phyloP scores from a whole-genome alignment of 148 eudicot genomes.

The Silene conica region DNA sequence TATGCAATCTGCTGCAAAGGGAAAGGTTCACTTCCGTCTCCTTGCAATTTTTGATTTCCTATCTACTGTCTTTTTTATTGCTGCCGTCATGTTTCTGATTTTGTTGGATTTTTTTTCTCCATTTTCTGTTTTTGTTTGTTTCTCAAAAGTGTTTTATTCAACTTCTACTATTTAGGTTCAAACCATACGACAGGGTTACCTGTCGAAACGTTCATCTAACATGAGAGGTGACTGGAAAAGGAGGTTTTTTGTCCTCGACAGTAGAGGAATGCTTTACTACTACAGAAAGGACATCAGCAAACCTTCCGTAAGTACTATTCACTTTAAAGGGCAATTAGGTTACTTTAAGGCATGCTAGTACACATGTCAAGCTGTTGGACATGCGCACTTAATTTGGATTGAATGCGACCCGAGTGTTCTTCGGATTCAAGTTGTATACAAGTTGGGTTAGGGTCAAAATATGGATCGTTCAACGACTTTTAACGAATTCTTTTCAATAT shows the following conservation, averaged over 20 bases:
- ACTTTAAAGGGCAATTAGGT: neutral
- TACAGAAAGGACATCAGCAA: slow-evolving; percentile 77
- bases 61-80: neutral
- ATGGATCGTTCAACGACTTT: too few species aligned
- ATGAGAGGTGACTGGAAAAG: slow-evolving; percentile 97
- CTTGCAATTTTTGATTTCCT: neutral
- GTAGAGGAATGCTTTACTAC: slow-evolving; percentile 91
- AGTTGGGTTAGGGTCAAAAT: too few species aligned
- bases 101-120: neutral
- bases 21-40: slow-evolving; percentile 54
- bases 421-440: too few species aligned
- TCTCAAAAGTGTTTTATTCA: neutral
- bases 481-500: too few species aligned
- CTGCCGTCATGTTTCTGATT: neutral
- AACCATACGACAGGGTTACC: slow-evolving; percentile 96
- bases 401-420: too few species aligned
- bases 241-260: slow-evolving; percentile 96
- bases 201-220: slow-evolving; percentile 90
- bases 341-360: neutral
- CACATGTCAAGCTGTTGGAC: neutral
- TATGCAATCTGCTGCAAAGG: slow-evolving; percentile 92
- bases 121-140: neutral
- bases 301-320: slow-evolving; percentile 69
- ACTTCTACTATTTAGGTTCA: slow-evolving; percentile 58
- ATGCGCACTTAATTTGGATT: too few species aligned